Percentiles rank a stretch among this genome's conserved stretches.
phyloP scores from a whole-genome alignment of 2,329 filamentous ascomycete genomes.

The Colletotrichum trifolii region DNA sequence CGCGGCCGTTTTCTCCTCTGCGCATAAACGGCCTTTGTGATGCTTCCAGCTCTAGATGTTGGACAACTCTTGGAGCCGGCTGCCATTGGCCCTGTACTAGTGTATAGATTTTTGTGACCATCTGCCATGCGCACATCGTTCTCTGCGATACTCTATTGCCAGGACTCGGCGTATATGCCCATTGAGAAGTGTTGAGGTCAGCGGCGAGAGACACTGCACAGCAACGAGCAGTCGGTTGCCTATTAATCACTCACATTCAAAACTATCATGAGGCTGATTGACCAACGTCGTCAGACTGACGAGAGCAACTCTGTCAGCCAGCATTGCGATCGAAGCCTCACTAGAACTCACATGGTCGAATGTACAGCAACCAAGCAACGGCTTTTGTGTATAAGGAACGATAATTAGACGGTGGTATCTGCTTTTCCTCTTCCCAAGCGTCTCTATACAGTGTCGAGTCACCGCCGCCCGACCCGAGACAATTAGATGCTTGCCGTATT shows the following conservation, averaged over 20 bases:
- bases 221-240: no score
- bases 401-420: conserved; percentile 32
- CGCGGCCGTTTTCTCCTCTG: conserved; percentile 10
- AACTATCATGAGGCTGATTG: no score
- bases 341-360: background rate
- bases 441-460: conserved; percentile 32
- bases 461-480: conserved; percentile 4
- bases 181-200: no score
- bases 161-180: no score
- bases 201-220: no score
- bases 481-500: conserved; percentile 27
- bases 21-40: conserved; percentile 37
- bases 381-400: conserved; percentile 29
- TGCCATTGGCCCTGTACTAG: conserved; percentile 45
- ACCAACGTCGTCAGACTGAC: no score
- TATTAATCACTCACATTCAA: no score
- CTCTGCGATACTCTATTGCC: background rate
- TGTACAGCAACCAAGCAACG: background rate
- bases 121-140: background rate
- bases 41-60: conserved; percentile 35
- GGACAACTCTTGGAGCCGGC: conserved; percentile 20
- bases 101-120: conserved; percentile 47
- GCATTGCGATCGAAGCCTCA: no score
- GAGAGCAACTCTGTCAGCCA: no score
- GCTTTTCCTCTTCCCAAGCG: conserved; percentile 31